Conservation (phyloP, 2,329 filamentous ascomycete species). For the Neopestalotiopsis sp. region DNA sequence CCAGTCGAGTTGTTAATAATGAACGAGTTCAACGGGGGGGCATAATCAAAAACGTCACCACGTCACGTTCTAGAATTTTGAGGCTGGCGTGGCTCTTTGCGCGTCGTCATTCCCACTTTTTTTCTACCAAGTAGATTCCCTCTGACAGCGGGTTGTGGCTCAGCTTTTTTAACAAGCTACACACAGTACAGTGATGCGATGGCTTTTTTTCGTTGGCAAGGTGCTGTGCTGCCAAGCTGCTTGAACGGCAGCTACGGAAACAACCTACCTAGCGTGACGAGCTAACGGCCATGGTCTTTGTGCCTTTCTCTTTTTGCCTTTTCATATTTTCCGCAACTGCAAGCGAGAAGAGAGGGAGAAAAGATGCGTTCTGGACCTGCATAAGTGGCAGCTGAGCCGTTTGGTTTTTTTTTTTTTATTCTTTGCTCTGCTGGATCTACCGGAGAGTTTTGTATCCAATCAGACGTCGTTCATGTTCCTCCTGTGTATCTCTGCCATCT, state of each 20-base stretch:
- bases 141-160: conserved; percentile 14
- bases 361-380: conserved; percentile 1
- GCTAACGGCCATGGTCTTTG: neutral
- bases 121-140: neutral
- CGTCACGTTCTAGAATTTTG: neutral
- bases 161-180: neutral
- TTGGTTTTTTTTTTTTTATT: neutral
- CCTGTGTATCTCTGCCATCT: neutral
- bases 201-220: no score
- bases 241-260: neutral
- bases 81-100: neutral
- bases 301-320: neutral
- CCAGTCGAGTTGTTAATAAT: no score
- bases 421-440: neutral
- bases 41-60: neutral
- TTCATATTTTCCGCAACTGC: conserved; percentile 3
- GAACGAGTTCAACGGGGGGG: no score
- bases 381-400: conserved; percentile 11
- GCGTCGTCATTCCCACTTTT: neutral
- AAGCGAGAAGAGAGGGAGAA: neutral
- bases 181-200: no score
- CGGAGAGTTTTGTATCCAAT: neutral
- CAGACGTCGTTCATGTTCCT: neutral
- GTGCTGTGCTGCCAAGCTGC: no score
- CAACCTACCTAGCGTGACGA: neutral